Percentiles rank a stretch among this genome's conserved stretches.
Evolutionary conservation across 106 monocot genomes (phyloP).

Genomic region (Dendrobium officinale): DNA sequence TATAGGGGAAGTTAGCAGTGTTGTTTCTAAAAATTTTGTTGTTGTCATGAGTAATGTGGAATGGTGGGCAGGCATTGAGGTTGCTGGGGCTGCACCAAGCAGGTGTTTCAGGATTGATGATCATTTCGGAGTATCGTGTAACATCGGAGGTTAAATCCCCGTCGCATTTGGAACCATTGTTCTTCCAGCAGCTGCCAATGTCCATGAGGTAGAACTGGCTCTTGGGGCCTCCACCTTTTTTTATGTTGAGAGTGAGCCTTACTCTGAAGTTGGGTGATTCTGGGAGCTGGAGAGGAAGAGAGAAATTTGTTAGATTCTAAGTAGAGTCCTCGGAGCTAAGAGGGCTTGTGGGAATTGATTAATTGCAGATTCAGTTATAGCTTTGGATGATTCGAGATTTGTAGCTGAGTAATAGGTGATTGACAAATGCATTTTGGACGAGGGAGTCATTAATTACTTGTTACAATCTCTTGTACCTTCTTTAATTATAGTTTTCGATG

Average conservation of each 20-base stretch:
- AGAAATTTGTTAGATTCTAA: too few species aligned
- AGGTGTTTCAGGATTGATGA: constrained; percentile 40
- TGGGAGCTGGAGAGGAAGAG: constrained; percentile 27
- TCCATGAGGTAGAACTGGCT: constrained; percentile 85
- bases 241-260: constrained; percentile 35
- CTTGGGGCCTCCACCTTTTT: constrained; percentile 38
- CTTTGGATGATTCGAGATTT: too few species aligned
- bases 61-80: constrained; percentile 45
- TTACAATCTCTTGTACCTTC: too few species aligned
- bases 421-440: too few species aligned
- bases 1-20: constrained; percentile 41
- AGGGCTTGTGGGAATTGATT: too few species aligned
- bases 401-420: too few species aligned
- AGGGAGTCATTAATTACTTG: too few species aligned
- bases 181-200: constrained; percentile 86
- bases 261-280: constrained; percentile 69
- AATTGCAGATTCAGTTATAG: too few species aligned
- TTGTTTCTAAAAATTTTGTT: constrained; percentile 35
- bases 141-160: constrained; percentile 64
- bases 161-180: constrained; percentile 50
- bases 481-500: too few species aligned
- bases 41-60: constrained; percentile 50
- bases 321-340: too few species aligned
- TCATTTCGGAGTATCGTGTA: constrained; percentile 75
- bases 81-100: constrained; percentile 38